Base-by-base conservation (phyloP, 2,329 filamentous ascomycete genomes). In the Aspergillus flavus region DNA sequence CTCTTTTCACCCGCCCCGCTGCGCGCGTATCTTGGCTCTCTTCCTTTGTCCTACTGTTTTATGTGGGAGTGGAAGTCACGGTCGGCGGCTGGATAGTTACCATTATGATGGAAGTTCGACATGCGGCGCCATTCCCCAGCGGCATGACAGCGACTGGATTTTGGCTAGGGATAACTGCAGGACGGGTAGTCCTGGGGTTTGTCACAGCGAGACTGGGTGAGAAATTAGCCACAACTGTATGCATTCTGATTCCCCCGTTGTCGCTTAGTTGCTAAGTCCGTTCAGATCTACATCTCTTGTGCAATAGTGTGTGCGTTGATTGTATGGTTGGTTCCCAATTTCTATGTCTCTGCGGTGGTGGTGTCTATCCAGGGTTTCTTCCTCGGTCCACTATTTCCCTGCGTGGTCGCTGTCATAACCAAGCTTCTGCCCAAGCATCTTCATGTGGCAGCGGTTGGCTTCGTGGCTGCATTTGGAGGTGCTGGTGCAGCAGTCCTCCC, bases 21-120 rank as follows among this genome's bases (percentile, higher is more conserved):
- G 45, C 57, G 10, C 57, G 41, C 19, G 46, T 57, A 5, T 54
- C 53, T 23, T 63, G 61, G 61, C 41, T 63, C 5, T 57, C 30
- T 21, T 34, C 91, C 3, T 62, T 90, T 1, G 95, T 95, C 73
- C 79, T 95, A 19, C 83, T 95, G 10, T 86, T 87, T 9, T 96
- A 96, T 71, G 89, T 94, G 1, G 93, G 92, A 9, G 84, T 87
- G 6, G 92, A 96, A 61, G 79, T 81, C 14, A 87, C 86, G 1
- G 80, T 93, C 2, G 89, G 89, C 21, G 92, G 91, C 21, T 94
- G 91, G 91, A 89, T 96, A 67, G 89, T 92, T 58, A 89, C 89
- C 1, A 95, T 96, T 74, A 95, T 96, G 91, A 87, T 93, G 10
- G 82, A 86, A 26, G 88, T 93, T 28, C 86, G 93, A 14, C 76